phyloP scores from a whole-genome alignment of 768 basidiomycete species.

The Thelephora ganbajun region DNA sequence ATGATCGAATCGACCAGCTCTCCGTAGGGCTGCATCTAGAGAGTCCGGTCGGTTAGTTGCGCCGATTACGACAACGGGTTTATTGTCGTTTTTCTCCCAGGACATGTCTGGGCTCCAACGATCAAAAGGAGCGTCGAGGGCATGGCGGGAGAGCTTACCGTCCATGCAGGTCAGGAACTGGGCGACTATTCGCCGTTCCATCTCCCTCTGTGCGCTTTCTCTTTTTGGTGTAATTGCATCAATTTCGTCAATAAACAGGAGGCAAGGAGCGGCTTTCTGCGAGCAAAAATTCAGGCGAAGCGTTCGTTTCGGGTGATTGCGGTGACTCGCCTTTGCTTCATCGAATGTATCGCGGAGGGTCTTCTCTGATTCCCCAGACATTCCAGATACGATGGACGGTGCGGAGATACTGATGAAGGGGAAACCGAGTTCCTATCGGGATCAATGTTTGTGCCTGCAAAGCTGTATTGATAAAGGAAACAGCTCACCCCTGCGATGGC shows the following conservation, averaged over 20 bases:
- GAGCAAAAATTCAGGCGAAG: neutral
- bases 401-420: constrained; percentile 94
- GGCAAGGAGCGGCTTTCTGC: constrained; percentile 80
- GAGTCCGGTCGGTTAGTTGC: constrained; percentile 96
- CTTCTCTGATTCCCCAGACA: constrained; percentile 98
- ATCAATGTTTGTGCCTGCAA: constrained; percentile 3
- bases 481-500: constrained; percentile 83
- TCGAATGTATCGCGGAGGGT: constrained; percentile 93
- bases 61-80: constrained; percentile 87
- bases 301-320: neutral
- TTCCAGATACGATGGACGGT: constrained; percentile 90
- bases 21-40: constrained; percentile 81
- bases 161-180: constrained; percentile 99
- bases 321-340: constrained; percentile 67
- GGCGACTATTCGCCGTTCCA: constrained; percentile 95
- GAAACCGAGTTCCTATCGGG: constrained; percentile 66
- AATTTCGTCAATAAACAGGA: constrained; percentile 95
- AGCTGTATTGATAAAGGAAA: neutral
- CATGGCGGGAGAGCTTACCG: constrained; percentile 34
- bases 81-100: constrained; percentile 89
- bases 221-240: constrained; percentile 96
- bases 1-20: constrained; percentile 92
- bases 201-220: constrained; percentile 95
- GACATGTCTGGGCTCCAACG: constrained; percentile 53
- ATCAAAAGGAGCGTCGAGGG: neutral